phyloP scores from a whole-genome alignment of 2,329 filamentous ascomycete species.

The Corinectria fuckeliana region DNA sequence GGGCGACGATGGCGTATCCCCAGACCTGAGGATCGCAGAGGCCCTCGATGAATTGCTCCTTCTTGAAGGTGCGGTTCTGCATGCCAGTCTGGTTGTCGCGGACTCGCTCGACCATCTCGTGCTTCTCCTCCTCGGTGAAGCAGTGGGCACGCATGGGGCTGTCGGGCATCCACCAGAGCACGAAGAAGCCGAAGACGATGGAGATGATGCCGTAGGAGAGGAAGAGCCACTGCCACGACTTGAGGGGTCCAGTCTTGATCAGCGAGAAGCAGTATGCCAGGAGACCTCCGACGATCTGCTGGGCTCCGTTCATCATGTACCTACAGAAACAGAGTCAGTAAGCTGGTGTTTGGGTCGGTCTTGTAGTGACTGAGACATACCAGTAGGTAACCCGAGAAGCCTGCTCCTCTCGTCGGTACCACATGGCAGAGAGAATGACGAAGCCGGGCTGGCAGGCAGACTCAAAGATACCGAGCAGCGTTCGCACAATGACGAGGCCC shows the following conservation, averaged over 20 bases:
- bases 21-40: slow-evolving; percentile 71
- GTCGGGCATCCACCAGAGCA: slow-evolving; percentile 70
- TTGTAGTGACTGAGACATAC: slow-evolving; percentile 47
- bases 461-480: slow-evolving; percentile 74
- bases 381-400: slow-evolving; percentile 71
- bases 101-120: slow-evolving; percentile 66
- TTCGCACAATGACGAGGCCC: slow-evolving; percentile 65
- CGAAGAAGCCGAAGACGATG: slow-evolving; percentile 69
- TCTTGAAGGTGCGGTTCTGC: slow-evolving; percentile 60
- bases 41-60: slow-evolving; percentile 55
- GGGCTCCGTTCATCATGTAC: slow-evolving; percentile 78
- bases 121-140: slow-evolving; percentile 70
- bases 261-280: slow-evolving; percentile 69
- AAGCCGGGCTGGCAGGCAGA: slow-evolving; percentile 73
- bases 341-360: not conserved
- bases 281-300: slow-evolving; percentile 75
- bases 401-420: slow-evolving; percentile 75
- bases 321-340: slow-evolving; percentile 22
- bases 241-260: slow-evolving; percentile 59
- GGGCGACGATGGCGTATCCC: slow-evolving; percentile 68
- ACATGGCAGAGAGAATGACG: slow-evolving; percentile 70
- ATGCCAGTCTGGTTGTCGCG: slow-evolving; percentile 67
- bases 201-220: slow-evolving; percentile 69
- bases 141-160: slow-evolving; percentile 75
- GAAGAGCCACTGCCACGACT: slow-evolving; percentile 74